Percentiles rank a stretch among this genome's conserved stretches.
Conservation (phyloP, 495 filamentous ascomycete genomes). For the Viridothelium virens region DNA sequence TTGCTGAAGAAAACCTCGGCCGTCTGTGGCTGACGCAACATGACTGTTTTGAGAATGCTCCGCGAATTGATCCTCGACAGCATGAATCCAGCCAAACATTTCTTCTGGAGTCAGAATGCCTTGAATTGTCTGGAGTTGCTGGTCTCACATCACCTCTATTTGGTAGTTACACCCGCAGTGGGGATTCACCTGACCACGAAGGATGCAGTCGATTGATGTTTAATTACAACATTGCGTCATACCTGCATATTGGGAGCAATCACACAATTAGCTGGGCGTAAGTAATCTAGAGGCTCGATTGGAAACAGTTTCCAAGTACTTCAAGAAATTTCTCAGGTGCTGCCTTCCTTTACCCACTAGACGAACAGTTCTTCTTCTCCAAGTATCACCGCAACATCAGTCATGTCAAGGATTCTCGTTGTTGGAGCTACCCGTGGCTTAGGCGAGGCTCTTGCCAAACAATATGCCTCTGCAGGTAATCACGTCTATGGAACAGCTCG, state of each 20-base stretch:
- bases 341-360: neutral
- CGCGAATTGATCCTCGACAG: no score
- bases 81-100: no score
- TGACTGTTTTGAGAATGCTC: no score
- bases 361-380: neutral
- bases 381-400: neutral
- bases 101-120: neutral
- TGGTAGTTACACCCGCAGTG: no score
- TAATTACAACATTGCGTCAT: constrained; percentile 10
- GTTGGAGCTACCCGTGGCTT: constrained; percentile 62
- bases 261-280: neutral
- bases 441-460: constrained; percentile 51
- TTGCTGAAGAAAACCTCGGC: no score
- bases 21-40: no score
- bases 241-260: neutral
- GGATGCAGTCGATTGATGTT: neutral
- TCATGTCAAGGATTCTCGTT: constrained; percentile 49
- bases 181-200: neutral
- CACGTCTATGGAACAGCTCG: constrained; percentile 55
- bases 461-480: constrained; percentile 47
- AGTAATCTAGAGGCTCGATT: no score
- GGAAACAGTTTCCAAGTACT: no score
- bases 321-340: neutral
- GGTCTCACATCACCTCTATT: no score
- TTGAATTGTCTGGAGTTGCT: neutral